Base-by-base conservation (phyloP, 352 stramenopile genomes). In the Globisporangium orthogonon region DNA sequence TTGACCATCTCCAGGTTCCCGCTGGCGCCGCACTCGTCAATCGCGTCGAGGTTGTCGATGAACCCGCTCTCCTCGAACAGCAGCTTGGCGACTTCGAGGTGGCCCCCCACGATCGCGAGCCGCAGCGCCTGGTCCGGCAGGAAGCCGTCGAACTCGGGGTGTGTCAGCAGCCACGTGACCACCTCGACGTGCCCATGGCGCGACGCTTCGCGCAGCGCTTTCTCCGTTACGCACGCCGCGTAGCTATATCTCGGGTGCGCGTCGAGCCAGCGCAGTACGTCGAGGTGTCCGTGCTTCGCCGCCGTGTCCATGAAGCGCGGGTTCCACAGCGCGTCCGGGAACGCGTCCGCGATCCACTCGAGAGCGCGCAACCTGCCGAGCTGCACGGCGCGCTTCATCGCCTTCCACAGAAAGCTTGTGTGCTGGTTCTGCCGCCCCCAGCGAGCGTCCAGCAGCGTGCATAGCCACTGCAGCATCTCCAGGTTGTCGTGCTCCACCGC, bases 401-500 rank as follows among this genome's bases (percentile, higher is more conserved):
- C 50, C 41, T 62, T 62, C 50, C 56, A 61, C 46, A 54, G 37
- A n/a, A 61, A 49, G 37, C 46, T 61, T 39, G 47, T n/a, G 37
- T 50, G 46, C 15, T 28, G 14, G 15, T 15, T 17, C n/a, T 15
- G 18, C 5, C n/a, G 43, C 3, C 43, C 7, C 33, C 52, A 15
- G n/a, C n/a, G n/a, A n/a, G n/a, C n/a, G n/a, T 4, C 35, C 35
- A 41, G 37, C 13, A 49, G 35, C 4, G 46, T n/a, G 29, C 45
- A 61, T 23, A 64, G 41, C 58, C 58, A 70, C 29, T 56, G 41
- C 29, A 56, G 43, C n/a, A 60, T 52, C 30, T 62, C 59, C 28
- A 55, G 13, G 37, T 61, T 53, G 49, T 54, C 52, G 54, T 64
- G 46, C 18, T 51, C 28, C 28, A 49, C 55, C 4, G 63, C 56